phyloP scores from a whole-genome alignment of 495 filamentous ascomycete species.

The Daldinia childiae region DNA sequence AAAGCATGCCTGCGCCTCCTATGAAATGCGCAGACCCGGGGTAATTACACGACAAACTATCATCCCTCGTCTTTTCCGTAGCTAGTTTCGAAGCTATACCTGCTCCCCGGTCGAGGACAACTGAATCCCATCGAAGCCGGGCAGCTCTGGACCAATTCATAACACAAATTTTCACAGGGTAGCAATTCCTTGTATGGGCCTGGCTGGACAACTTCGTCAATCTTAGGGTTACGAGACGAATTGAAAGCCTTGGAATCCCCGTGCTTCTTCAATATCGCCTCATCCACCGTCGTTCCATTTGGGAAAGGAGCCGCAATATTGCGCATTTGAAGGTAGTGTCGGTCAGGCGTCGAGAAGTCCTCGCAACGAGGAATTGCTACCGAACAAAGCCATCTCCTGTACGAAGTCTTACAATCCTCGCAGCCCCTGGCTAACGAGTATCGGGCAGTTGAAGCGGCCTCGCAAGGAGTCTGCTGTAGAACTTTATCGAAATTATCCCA shows the following conservation, averaged over 20 bases:
- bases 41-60: slow-evolving; percentile 55
- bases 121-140: slow-evolving; percentile 79
- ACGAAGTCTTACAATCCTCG: slow-evolving; percentile 76
- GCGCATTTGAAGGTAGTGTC: slow-evolving; percentile 68
- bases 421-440: slow-evolving; percentile 86
- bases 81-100: slow-evolving; percentile 65
- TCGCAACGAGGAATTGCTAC: slow-evolving; percentile 91
- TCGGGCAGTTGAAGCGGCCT: slow-evolving; percentile 68
- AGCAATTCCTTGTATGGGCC: slow-evolving; percentile 95
- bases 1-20: slow-evolving; percentile 33
- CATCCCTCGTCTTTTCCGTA: slow-evolving; percentile 61
- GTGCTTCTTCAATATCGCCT: slow-evolving; percentile 40
- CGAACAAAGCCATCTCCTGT: slow-evolving; percentile 94
- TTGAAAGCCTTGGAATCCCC: slow-evolving; percentile 50
- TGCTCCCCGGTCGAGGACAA: slow-evolving; percentile 69
- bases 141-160: slow-evolving; percentile 82
- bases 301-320: slow-evolving; percentile 74
- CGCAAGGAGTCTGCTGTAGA: slow-evolving; percentile 84
- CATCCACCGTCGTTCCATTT: slow-evolving; percentile 65
- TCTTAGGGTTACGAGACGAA: slow-evolving; percentile 71
- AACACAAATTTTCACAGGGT: slow-evolving; percentile 86
- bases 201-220: slow-evolving; percentile 75
- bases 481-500: slow-evolving; percentile 83
- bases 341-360: slow-evolving; percentile 70
- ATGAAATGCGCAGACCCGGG: slow-evolving; percentile 54